Base-by-base conservation (phyloP, 371 early-diverging fungal species). In the Coemansia sp. region DNA sequence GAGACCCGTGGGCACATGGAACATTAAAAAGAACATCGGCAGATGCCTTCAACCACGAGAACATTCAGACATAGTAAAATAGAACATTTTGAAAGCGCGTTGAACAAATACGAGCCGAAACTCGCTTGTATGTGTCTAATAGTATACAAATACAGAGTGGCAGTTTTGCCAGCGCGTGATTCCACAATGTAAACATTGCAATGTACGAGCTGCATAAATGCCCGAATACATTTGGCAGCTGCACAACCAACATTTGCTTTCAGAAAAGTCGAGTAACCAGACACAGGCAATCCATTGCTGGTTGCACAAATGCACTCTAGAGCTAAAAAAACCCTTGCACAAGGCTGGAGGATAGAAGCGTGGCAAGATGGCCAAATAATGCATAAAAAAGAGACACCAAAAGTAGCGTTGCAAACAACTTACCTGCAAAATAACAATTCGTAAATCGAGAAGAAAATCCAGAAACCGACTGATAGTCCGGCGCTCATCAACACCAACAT, bases 361-460 rank as follows among this genome's bases (percentile, higher is more conserved):
- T 50, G 50, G 18, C n/a, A 50, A 50, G 50, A 21, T 16, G 18
- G 18, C 16, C 18, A 48, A 5, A 16, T 8, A n/a, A 18, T 14
- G 6, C 47, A 47, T 2, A 6, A 22, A 50, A 50, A 50, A 50
- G 10, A 10, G 50, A 51, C 51, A 51, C 52, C 52, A 13, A 24
- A 16, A 13, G 26, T 11, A 5, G 26, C 29, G 47, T 14, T 50
- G 16, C 2, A 18, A 50, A 21, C 21, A n/a, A 27, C 73, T 59
- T 69, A 77, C 77, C 77, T 77, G 77, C 24, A 77, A 55, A 56
- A 77, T 50, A 42, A 77, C 66, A 39, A 77, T 74, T 53, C 77
- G 75, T 63, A 77, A 27, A 39, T 77, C 77, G n/a, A 74, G 64
- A 4, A 77, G 56, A 34, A 77, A 77, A 34, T 77, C 77, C 51